Evolutionary conservation across 2,329 filamentous ascomycete genomes (phyloP), one percentile per base, ranked within the genome.

Genomic region (Calycina marina): DNA sequence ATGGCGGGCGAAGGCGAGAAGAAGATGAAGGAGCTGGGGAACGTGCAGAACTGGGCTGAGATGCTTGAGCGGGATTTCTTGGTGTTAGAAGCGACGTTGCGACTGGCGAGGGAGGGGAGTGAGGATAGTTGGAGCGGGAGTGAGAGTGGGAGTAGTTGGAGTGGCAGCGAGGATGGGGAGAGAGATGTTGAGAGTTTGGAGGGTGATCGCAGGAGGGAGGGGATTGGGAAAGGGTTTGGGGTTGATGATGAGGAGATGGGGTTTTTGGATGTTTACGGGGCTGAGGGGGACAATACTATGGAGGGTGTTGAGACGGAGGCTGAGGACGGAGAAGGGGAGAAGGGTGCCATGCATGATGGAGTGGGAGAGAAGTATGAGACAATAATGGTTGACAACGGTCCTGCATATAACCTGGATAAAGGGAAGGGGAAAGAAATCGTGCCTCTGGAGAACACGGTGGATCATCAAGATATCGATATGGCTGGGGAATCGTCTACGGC

Each of bases 41-140:
- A 85, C 51, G 69, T 88, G 50, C 80, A 88, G 62, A 86, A 86
- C 54, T 90, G 81, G 81, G 79, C 81, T 14, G 82, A 90, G 65
- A 72, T 85, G 57, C 62, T 88, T 48, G 81, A 77, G 62, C 55
- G 71, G 37, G 70, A 76, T 43, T 73, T 79, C 41, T 41, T 76
- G 34, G 64, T 74, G 27, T 50, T 79, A 5, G 70, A 74, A 52
- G 72, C 78, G 62, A 77, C 72, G 25, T 51, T 78, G 45, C 56
- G 71, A 43, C 50, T 76, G 35, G 72, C 67, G 2, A 59, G 52
- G 26, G 46, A 49, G 29, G 60, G 57, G 26, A 57, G 57, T 35
- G 41, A 37, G 29, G 40, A 39, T 25, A 42, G 36, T 14, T 42
- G 35, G 16, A 36, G 39, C 30, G 34, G 37, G 31, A 39, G 28